Evolutionary conservation across 305 asterid genomes (phyloP), one percentile per base, ranked within the genome.

Genomic region (Vinca major): DNA sequence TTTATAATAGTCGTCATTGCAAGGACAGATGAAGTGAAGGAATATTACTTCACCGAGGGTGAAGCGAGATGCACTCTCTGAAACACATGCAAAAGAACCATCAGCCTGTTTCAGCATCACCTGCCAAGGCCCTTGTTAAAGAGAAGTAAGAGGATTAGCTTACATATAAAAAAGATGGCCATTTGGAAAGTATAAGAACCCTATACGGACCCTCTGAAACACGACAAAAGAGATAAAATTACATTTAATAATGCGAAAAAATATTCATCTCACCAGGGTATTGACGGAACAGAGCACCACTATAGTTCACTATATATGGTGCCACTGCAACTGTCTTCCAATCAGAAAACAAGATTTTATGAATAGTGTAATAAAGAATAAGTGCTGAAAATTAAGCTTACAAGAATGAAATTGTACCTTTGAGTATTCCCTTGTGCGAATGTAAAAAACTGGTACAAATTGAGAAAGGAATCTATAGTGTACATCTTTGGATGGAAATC

Each of bases 281-380:
- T 74, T 90, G 95, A 65, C 95, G 95, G 76, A 93, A 89, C 71
- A 93, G 75, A 58, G 98, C 98, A 76, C 98, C 98, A 56, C 65
- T 78, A 69, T 93, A 93, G 84, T 93, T 90, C 84, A 90, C 89
- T 51, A 93, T 54, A 76, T 85, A 93, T 75, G 98, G 97, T 65
- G 95, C 96, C 87, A 88, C 98, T 79, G 94, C 96, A 82, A 90
- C 80, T 79, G 98, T 93, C 98, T 93, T 87, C 84, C 87, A 80
- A 75, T 48, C 72, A 71, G 77, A 76, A 78, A 70, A 73, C 62
- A 71, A 71, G 73, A 79, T 78, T 75, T 61, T 16, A 39, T 37
- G 48, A 39, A 37, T 6, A 61, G 6, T 26, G 63, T 33, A 16
- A 19, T 67, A 51, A 39, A 36, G 73, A 47, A 49, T 61, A 45